Evolutionary conservation across 2,329 filamentous ascomycete species (phyloP).

Genomic region (Curvularia verruculosa): DNA sequence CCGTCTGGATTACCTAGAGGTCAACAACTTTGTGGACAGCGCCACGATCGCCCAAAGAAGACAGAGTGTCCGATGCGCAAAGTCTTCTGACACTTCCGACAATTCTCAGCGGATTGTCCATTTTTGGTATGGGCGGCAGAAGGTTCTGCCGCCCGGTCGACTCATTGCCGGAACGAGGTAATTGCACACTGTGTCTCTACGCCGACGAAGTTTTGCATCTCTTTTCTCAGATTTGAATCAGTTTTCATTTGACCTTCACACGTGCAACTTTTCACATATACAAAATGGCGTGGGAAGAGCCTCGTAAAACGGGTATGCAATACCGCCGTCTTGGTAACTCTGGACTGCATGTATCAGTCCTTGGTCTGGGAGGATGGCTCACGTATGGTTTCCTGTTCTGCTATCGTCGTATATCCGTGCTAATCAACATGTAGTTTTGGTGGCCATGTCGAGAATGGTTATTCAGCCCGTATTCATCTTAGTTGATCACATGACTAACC

Average conservation of each 20-base stretch:
- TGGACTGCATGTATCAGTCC: slow-evolving; percentile 74
- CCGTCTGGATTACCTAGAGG: neutral
- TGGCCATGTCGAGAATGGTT: slow-evolving; percentile 71
- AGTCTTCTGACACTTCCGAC: neutral
- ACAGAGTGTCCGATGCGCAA: slow-evolving; percentile 3
- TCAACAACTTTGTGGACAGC: neutral
- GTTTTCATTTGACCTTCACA: neutral
- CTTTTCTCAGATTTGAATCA: neutral
- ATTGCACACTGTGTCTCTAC: neutral
- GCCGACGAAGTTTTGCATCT: neutral
- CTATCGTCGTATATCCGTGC: neutral
- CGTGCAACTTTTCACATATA: neutral
- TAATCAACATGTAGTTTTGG: slow-evolving; percentile 51
- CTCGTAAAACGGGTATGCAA: slow-evolving; percentile 49
- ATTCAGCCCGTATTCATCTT: neutral
- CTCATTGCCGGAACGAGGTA: neutral
- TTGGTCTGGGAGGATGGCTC: slow-evolving; percentile 67
- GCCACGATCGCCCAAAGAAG: slow-evolving; percentile 3
- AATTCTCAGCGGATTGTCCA: neutral
- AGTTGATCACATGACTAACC: slow-evolving; percentile 2
- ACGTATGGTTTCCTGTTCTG: slow-evolving; percentile 60
- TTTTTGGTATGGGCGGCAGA: slow-evolving; percentile 1
- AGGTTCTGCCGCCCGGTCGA: slow-evolving; percentile 1
- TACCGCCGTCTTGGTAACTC: slow-evolving; percentile 75
- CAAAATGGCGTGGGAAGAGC: slow-evolving; percentile 41